phyloP scores from a whole-genome alignment of 1,284 basidiomycete genomes.

The Moniliophthora roreri region DNA sequence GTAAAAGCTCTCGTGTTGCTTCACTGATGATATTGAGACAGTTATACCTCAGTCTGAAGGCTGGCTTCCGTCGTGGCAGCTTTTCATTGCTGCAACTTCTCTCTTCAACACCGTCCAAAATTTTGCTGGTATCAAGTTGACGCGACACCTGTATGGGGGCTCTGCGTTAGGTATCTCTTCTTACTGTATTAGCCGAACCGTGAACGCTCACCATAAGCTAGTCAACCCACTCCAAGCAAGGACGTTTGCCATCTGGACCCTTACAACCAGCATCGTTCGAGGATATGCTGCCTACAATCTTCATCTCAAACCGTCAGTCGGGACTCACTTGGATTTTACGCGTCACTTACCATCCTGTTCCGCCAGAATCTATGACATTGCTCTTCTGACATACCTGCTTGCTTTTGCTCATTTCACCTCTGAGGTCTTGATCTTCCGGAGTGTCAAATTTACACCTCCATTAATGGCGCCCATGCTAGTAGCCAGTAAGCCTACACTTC shows the following conservation, averaged over 20 bases:
- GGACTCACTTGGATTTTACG: constrained; percentile 10
- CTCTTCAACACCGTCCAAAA: constrained; percentile 87
- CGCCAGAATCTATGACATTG: constrained; percentile 85
- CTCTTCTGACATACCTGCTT: constrained; percentile 85
- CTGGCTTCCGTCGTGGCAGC: constrained; percentile 84
- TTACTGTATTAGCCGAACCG: not conserved
- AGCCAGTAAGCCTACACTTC: constrained; percentile 63
- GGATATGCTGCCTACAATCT: constrained; percentile 88
- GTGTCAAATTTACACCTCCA: constrained; percentile 65
- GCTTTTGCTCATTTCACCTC: constrained; percentile 89
- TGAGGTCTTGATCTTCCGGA: constrained; percentile 84
- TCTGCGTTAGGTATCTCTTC: constrained; percentile 36
- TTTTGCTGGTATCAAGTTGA: constrained; percentile 75
- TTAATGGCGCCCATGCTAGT: constrained; percentile 83
- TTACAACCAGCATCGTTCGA: constrained; percentile 80
- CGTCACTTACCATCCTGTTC: constrained; percentile 13
- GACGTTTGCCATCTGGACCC: constrained; percentile 88
- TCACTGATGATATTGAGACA: no score
- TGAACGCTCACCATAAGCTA: constrained; percentile 29
- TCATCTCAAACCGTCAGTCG: constrained; percentile 69
- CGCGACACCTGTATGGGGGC: constrained; percentile 72
- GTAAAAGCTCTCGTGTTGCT: no score
- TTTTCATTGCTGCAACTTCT: constrained; percentile 74
- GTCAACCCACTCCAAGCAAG: constrained; percentile 85
- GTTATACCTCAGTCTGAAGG: constrained; percentile 65